Percentiles rank a stretch among this genome's conserved stretches.
Conservation (phyloP, 2,329 filamentous ascomycete genomes). For the Monosporascus sp. region DNA sequence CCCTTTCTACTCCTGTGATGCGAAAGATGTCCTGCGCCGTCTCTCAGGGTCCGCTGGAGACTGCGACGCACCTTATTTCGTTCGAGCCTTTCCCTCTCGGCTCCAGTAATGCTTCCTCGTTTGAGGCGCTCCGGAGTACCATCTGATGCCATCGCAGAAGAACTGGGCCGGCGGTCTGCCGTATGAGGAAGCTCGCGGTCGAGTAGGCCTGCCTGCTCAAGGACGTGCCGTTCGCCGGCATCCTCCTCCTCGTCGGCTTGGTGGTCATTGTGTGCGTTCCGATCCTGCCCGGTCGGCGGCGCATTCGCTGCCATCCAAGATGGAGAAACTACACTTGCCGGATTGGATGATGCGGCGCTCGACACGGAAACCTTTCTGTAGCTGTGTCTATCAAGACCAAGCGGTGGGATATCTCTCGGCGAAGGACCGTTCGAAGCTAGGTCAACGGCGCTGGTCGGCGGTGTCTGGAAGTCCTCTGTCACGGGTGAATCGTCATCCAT, state of each 20-base stretch:
- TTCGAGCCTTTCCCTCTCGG: constrained; percentile 43
- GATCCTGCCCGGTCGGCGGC: constrained; percentile 25
- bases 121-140: constrained; percentile 33
- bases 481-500: constrained; percentile 31
- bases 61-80: constrained; percentile 73
- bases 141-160: constrained; percentile 34
- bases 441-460: constrained; percentile 35
- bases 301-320: constrained; percentile 22
- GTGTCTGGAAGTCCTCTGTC: constrained; percentile 44
- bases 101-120: constrained; percentile 28
- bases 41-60: constrained; percentile 82
- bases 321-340: constrained; percentile 26
- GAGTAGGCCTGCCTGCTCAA: constrained; percentile 63
- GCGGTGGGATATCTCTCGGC: constrained; percentile 36
- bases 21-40: constrained; percentile 62
- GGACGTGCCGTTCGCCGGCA: constrained; percentile 60
- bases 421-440: constrained; percentile 34
- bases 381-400: constrained; percentile 28
- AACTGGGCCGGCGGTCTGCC: constrained; percentile 36
- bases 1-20: constrained; percentile 71
- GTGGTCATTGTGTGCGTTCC: constrained; percentile 24
- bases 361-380: constrained; percentile 38
- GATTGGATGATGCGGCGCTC: constrained; percentile 32
- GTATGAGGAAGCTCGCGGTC: constrained; percentile 37
- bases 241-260: constrained; percentile 45